Evolutionary conservation across 1,139 yeast species (phyloP).

Genomic region (Ogataea hybrid): DNA sequence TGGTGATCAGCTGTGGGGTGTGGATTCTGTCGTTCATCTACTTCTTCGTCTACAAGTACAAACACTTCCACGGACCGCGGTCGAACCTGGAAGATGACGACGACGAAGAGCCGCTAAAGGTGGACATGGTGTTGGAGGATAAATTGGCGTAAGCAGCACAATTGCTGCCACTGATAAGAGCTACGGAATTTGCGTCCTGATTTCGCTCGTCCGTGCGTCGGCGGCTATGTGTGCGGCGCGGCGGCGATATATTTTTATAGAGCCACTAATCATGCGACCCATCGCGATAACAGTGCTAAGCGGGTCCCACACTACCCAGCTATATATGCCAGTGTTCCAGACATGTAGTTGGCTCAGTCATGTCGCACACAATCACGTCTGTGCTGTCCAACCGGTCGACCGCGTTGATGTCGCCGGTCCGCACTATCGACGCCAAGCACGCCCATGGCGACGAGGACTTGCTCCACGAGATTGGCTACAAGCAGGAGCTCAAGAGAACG

Average conservation of each 20-base stretch:
- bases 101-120: neutral
- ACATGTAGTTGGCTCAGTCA: neutral
- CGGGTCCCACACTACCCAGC: neutral
- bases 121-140: neutral
- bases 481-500: constrained; percentile 47
- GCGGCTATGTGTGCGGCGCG: constrained; percentile 2
- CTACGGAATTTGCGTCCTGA: neutral
- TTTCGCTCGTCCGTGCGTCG: neutral
- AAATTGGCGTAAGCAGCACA: neutral
- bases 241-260: neutral
- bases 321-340: neutral
- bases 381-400: constrained; percentile 17
- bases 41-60: constrained; percentile 44
- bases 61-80: constrained; percentile 47
- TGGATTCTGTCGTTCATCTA: constrained; percentile 44
- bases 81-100: constrained; percentile 30
- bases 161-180: neutral
- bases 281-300: neutral
- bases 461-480: constrained; percentile 49
- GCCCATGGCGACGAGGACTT: constrained; percentile 39
- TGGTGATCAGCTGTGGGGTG: constrained; percentile 48
- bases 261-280: neutral
- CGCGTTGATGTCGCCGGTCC: constrained; percentile 23
- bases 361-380: constrained; percentile 8
- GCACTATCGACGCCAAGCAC: constrained; percentile 29